Evolutionary conservation across 192 early-diverging fungal species (phyloP).

Genomic region (Podila epigama): DNA sequence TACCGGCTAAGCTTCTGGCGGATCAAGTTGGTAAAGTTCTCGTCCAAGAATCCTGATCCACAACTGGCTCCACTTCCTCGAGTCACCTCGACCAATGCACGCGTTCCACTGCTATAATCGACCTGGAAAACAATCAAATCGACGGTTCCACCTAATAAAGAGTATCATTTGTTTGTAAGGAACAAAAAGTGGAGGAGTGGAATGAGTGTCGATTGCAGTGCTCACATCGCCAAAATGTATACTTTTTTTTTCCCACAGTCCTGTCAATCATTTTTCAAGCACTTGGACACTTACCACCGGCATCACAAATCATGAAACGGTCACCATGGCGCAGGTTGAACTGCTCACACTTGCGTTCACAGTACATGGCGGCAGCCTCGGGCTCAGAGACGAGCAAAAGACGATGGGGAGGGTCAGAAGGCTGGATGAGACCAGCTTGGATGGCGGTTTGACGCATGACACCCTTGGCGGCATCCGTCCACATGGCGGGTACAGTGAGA

Average conservation of each 20-base stretch:
- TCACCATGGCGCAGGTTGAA: slow-evolving; percentile 50
- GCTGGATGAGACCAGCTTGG: slow-evolving; percentile 58
- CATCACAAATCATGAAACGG: slow-evolving; percentile 50
- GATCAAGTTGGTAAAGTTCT: slow-evolving; percentile 50
- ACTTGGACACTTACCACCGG: slow-evolving; percentile 28
- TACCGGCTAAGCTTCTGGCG: slow-evolving; percentile 42
- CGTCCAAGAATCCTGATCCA: slow-evolving; percentile 56
- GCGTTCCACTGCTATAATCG: slow-evolving; percentile 45
- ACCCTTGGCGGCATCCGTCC: slow-evolving; percentile 60
- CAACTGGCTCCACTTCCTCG: slow-evolving; percentile 58
- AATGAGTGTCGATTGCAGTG: neutral
- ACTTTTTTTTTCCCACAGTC: too few species aligned
- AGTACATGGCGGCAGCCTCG: slow-evolving; percentile 65
- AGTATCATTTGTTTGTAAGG: too few species aligned
- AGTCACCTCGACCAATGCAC: slow-evolving; percentile 54
- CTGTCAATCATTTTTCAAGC: too few species aligned
- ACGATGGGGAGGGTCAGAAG: slow-evolving; percentile 52
- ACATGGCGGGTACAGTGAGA: slow-evolving; percentile 64
- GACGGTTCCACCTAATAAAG: slow-evolving; percentile 46
- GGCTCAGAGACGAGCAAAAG: slow-evolving; percentile 59
- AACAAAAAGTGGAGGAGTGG: neutral
- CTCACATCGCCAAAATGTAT: too few species aligned
- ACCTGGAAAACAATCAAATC: slow-evolving; percentile 58
- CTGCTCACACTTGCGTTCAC: slow-evolving; percentile 59
- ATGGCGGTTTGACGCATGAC: slow-evolving; percentile 64